phyloP scores from a whole-genome alignment of 2,329 filamentous ascomycete species.

The Fusarium udum region DNA sequence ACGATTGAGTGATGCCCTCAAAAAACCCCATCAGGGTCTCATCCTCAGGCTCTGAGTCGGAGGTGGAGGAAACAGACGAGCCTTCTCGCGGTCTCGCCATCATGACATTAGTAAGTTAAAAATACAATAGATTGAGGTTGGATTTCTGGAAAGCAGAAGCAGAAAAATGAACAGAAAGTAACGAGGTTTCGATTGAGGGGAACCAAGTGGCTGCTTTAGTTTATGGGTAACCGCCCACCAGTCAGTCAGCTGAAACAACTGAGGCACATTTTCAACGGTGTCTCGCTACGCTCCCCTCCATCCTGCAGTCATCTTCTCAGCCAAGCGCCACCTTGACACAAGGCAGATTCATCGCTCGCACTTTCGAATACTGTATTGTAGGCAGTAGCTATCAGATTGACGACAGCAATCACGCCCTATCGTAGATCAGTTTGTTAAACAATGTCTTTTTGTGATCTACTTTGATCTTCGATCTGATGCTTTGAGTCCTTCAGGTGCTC shows the following conservation, averaged over 20 bases:
- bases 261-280: not conserved
- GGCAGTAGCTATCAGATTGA: rapidly evolving
- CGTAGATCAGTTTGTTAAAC: rapidly evolving
- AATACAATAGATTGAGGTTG: rapidly evolving
- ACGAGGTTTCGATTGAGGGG: not conserved
- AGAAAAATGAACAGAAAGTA: not conserved
- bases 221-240: not conserved
- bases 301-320: not conserved
- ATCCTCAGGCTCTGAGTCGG: not conserved
- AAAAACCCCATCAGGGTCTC: not conserved
- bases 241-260: not conserved
- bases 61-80: not conserved
- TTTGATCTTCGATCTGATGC: not conserved
- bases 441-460: no score
- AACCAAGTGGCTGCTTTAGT: not conserved
- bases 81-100: not conserved
- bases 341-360: not conserved
- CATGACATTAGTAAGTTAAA: rapidly evolving
- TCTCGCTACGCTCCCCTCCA: not conserved
- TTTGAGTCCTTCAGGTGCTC: not conserved
- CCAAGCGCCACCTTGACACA: not conserved
- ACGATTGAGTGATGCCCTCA: rapidly evolving
- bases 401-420: rapidly evolving
- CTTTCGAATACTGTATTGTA: rapidly evolving
- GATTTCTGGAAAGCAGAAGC: not conserved